phyloP scores from a whole-genome alignment of 2,329 filamentous ascomycete genomes.

The Fusarium denticulatum region DNA sequence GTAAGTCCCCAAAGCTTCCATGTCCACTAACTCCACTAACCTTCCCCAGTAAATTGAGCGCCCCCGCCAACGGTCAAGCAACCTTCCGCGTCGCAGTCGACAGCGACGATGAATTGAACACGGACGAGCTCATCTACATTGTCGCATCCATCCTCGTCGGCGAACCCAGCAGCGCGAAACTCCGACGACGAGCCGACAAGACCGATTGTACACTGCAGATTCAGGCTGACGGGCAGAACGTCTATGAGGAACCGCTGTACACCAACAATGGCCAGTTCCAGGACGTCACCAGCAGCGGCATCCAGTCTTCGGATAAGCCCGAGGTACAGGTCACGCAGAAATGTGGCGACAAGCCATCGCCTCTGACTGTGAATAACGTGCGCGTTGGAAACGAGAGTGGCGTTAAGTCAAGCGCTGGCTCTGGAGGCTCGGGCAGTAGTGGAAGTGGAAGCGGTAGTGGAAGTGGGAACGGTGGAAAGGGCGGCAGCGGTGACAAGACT shows the following conservation, averaged over 20 bases:
- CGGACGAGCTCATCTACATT: constrained; percentile 19
- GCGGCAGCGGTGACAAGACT: constrained; percentile 1
- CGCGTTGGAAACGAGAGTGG: constrained; percentile 22
- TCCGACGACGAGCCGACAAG: constrained; percentile 15
- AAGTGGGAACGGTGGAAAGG: background rate
- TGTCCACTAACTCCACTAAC: background rate
- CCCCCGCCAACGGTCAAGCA: constrained; percentile 24
- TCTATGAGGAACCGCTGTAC: constrained; percentile 23
- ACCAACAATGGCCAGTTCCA: constrained; percentile 29
- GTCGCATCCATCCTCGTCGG: constrained; percentile 29
- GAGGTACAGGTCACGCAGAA: constrained; percentile 27
- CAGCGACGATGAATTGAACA: constrained; percentile 5
- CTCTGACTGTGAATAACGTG: constrained; percentile 23
- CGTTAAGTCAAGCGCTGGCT: constrained; percentile 21
- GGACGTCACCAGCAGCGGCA: constrained; percentile 23
- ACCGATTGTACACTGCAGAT: constrained; percentile 27
- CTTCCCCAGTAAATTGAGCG: constrained; percentile 14
- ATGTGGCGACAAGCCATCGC: constrained; percentile 18
- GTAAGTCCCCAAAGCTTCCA: background rate
- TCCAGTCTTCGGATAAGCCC: constrained; percentile 21
- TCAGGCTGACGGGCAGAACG: constrained; percentile 16
- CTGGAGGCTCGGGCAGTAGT: constrained; percentile 7
- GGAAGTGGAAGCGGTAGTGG: background rate
- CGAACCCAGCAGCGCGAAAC: constrained; percentile 24
- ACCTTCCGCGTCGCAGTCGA: constrained; percentile 20